Evolutionary conservation across 1,284 basidiomycete genomes (phyloP).

Genomic region (Veloporphyrellus conicus): DNA sequence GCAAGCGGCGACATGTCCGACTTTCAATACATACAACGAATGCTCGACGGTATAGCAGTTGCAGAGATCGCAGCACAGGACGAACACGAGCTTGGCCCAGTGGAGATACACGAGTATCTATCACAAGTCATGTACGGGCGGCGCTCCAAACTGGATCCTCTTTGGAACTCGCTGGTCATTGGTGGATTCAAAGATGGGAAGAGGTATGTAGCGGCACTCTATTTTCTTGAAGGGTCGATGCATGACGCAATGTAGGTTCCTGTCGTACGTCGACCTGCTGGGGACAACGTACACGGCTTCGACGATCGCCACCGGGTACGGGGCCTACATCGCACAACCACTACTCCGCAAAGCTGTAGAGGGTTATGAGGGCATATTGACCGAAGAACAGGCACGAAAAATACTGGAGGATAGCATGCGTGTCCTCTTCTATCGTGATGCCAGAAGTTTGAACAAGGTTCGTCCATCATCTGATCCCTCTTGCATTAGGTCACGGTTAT

Average conservation of each 20-base stretch:
- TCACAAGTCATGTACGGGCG: slow-evolving; percentile 88
- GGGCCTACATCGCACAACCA: slow-evolving; percentile 92
- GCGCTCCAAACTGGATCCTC: slow-evolving; percentile 84
- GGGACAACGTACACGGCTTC: slow-evolving; percentile 93
- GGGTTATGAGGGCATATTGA: slow-evolving; percentile 70
- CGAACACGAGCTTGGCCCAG: slow-evolving; percentile 80
- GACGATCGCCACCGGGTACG: slow-evolving; percentile 96
- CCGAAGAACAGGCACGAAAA: slow-evolving; percentile 74
- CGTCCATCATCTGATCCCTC: slow-evolving; percentile 18
- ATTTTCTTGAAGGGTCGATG: background rate
- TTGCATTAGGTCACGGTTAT: slow-evolving; percentile 1
- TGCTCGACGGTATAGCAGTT: slow-evolving; percentile 70
- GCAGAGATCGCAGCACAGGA: slow-evolving; percentile 81
- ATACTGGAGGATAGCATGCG: slow-evolving; percentile 88
- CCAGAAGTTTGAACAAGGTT: slow-evolving; percentile 93
- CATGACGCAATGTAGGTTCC: slow-evolving; percentile 55
- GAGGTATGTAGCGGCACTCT: slow-evolving; percentile 43
- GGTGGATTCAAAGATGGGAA: slow-evolving; percentile 86
- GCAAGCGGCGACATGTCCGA: slow-evolving; percentile 97
- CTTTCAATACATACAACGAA: slow-evolving; percentile 87
- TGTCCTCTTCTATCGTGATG: slow-evolving; percentile 96
- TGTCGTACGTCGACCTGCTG: slow-evolving; percentile 94
- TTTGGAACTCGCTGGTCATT: slow-evolving; percentile 95
- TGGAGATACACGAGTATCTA: slow-evolving; percentile 92
- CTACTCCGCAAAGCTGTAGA: slow-evolving; percentile 88